phyloP scores from a whole-genome alignment of 805 yeast genomes.

The Candida pseudoglaebosa region DNA sequence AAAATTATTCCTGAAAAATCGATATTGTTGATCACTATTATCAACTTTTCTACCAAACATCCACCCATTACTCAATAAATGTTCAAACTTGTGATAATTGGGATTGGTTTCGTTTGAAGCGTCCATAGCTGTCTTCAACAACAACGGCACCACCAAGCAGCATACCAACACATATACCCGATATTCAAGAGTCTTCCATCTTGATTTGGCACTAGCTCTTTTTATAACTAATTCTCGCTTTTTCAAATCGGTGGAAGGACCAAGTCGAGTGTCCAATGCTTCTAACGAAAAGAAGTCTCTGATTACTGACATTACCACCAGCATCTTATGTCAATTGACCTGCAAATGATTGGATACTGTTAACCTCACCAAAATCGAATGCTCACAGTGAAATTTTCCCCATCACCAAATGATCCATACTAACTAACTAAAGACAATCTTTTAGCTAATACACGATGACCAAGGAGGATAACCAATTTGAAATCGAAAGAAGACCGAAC shows the following conservation, averaged over 20 bases:
- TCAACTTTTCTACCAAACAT: constrained; percentile 85
- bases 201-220: constrained; percentile 37
- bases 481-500: constrained; percentile 60
- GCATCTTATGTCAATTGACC: constrained; percentile 1
- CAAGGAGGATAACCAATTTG: constrained; percentile 6
- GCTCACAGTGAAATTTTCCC: background rate
- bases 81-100: constrained; percentile 61
- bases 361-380: too few relatives aligned
- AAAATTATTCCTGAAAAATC: constrained; percentile 81
- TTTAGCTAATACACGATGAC: background rate
- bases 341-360: background rate
- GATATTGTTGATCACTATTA: constrained; percentile 85
- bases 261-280: constrained; percentile 48
- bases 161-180: constrained; percentile 61
- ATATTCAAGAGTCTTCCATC: constrained; percentile 80
- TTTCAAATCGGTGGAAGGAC: constrained; percentile 31
- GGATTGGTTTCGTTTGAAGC: constrained; percentile 74
- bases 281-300: constrained; percentile 45
- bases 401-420: background rate
- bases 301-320: background rate
- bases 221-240: constrained; percentile 29
- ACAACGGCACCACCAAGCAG: constrained; percentile 68
- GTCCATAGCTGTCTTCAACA: constrained; percentile 77
- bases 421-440: background rate
- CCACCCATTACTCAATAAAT: constrained; percentile 79